Base-by-base conservation (phyloP, 2,329 filamentous ascomycete species). In the Phialophora macrospora region DNA sequence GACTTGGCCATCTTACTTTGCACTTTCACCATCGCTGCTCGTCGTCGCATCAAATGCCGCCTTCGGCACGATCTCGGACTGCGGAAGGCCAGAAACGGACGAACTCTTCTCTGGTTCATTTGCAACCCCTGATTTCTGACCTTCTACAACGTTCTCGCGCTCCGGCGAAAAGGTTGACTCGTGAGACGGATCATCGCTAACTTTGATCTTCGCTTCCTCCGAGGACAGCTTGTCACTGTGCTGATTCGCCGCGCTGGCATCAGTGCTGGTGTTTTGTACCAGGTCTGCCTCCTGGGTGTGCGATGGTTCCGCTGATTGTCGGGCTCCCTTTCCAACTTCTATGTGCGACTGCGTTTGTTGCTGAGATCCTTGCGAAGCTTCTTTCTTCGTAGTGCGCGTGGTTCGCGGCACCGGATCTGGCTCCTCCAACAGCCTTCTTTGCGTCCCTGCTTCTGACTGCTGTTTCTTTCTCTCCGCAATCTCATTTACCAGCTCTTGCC, bases 401-500 rank as follows among this genome's bases (percentile, higher is more conserved):
- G 64, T 17, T 49, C 26, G 55, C 6, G 67, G 46, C 14, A 59
- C 59, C 24, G 66, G 49, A 32, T 46, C 63, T 48, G 67, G 67
- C 56, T 71, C 69, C 62, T 72, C 67, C 22, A 71, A 60, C 6
- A 70, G 48, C 38, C 67, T 63, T 38, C 34, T 60, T 38, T 66
- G 59, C 22, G 11, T 6, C 7, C 7, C 12, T 14, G 46, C 7
- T 14, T n/a, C 63, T 26, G 51, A 32, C 22, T 68, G 54, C 28
- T 68, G 63, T 34, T 64, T 66, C 57, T 68, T 72, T 44, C 71
- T 59, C 70, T 73, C 70, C 12, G 67, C 65, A 60, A 73, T 71
- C 62, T 73, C 67, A 22, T 65, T 66, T 2, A 69, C 67, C 62
- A 73, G 56, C 60, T 72, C 67, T 44, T 72, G 69, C 65, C 80